Evolutionary conservation across 768 basidiomycete genomes (phyloP).

Genomic region (Phanerodontia chrysosporium): DNA sequence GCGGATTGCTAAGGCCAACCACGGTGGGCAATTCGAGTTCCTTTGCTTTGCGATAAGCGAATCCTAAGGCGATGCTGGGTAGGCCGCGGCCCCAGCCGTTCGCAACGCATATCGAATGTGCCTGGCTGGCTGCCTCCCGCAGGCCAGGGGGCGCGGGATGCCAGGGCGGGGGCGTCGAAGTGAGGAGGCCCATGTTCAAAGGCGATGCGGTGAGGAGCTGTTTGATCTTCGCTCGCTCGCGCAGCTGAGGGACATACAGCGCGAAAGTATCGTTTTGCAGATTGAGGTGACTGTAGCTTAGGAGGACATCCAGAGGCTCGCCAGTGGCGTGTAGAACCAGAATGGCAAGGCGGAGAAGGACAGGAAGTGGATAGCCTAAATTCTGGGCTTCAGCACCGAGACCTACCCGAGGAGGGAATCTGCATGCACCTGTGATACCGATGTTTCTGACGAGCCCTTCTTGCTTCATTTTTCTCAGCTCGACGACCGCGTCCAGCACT

Average conservation of each 20-base stretch:
- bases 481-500: slow-evolving; percentile 62
- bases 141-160: slow-evolving; percentile 66
- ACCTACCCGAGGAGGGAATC: neutral
- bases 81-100: slow-evolving; percentile 43
- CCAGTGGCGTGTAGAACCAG: slow-evolving; percentile 63
- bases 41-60: slow-evolving; percentile 49
- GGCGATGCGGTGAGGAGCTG: slow-evolving; percentile 80
- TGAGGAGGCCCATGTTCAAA: slow-evolving; percentile 79
- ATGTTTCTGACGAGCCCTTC: slow-evolving; percentile 71
- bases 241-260: slow-evolving; percentile 53
- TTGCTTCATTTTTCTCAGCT: slow-evolving; percentile 62
- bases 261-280: slow-evolving; percentile 65
- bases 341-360: slow-evolving; percentile 77
- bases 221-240: slow-evolving; percentile 56
- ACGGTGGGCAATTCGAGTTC: slow-evolving; percentile 55
- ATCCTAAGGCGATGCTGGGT: slow-evolving; percentile 70
- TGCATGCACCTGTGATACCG: slow-evolving; percentile 70
- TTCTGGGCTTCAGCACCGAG: neutral
- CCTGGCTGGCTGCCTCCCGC: slow-evolving; percentile 37
- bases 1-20: slow-evolving; percentile 62
- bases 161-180: slow-evolving; percentile 56
- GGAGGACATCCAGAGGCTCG: slow-evolving; percentile 70
- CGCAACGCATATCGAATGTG: slow-evolving; percentile 24
- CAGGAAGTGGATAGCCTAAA: slow-evolving; percentile 76
- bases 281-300: slow-evolving; percentile 79